A percentile compares a stretch with the other conserved stretches of the same genome.
Conservation (phyloP, 1,284 basidiomycete species). For the Phellopilus nigrolimitatus region DNA sequence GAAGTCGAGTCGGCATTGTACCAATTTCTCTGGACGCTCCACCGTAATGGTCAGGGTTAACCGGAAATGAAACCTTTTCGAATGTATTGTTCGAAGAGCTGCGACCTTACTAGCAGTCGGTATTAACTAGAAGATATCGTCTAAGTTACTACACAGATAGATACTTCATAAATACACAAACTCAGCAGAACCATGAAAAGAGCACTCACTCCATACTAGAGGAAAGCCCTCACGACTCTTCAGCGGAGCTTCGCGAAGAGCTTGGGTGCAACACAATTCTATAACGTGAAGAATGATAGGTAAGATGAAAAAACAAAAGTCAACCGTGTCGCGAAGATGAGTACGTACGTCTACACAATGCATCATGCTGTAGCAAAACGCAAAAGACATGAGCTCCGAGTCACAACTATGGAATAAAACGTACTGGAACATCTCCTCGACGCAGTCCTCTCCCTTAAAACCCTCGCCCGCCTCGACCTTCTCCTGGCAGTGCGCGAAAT, state of each 20-base stretch:
- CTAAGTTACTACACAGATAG: neutral
- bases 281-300: conserved; percentile 2
- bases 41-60: no score
- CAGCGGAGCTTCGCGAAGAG: conserved; percentile 68
- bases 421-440: conserved; percentile 87
- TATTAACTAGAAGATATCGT: conserved; percentile 4
- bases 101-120: no score
- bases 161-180: neutral
- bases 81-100: no score
- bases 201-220: neutral
- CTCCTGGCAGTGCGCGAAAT: conserved; percentile 89
- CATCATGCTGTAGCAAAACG: conserved; percentile 61
- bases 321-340: neutral
- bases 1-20: no score
- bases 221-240: conserved; percentile 3
- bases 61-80: no score
- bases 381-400: conserved; percentile 16
- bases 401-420: conserved; percentile 28
- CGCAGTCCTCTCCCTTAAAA: conserved; percentile 85
- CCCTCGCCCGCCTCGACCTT: conserved; percentile 80
- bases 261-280: conserved; percentile 79
- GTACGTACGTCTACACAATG: conserved; percentile 80
- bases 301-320: neutral
- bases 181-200: no score
- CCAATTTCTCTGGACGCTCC: no score